phyloP scores from a whole-genome alignment of 2,329 filamentous ascomycete species.

The Fusarium algeriense region DNA sequence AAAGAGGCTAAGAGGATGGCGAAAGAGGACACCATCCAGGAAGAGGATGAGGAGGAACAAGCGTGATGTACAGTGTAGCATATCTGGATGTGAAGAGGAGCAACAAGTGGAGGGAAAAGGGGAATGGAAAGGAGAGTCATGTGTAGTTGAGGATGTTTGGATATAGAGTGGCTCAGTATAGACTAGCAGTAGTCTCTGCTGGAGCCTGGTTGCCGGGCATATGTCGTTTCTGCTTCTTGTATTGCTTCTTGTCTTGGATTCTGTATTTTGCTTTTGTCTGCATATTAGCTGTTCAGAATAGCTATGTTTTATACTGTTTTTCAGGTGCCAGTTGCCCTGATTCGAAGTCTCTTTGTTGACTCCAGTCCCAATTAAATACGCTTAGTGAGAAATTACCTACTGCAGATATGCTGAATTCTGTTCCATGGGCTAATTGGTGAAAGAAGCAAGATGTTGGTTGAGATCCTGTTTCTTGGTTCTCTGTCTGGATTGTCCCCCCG shows the following conservation, averaged over 20 bases:
- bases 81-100: neutral
- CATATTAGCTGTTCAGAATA: too few relatives aligned
- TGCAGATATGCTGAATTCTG: neutral
- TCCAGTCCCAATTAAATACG: neutral
- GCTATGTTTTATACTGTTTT: too few relatives aligned
- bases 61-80: neutral
- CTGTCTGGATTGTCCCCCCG: neutral
- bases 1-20: neutral
- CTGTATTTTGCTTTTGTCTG: neutral
- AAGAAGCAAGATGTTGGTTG: too few relatives aligned
- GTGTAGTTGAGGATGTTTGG: neutral
- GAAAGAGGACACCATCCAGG: neutral
- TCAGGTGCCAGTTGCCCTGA: too few relatives aligned
- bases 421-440: neutral
- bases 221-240: neutral
- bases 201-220: neutral
- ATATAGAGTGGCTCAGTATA: neutral
- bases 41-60: neutral
- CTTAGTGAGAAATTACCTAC: rapidly evolving
- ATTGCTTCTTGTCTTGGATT: too few relatives aligned
- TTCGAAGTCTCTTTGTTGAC: neutral
- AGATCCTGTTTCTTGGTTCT: neutral
- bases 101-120: neutral
- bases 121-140: neutral
- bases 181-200: neutral